Evolutionary conservation across 495 filamentous ascomycete species (phyloP).

Genomic region (Copromyces sp.): DNA sequence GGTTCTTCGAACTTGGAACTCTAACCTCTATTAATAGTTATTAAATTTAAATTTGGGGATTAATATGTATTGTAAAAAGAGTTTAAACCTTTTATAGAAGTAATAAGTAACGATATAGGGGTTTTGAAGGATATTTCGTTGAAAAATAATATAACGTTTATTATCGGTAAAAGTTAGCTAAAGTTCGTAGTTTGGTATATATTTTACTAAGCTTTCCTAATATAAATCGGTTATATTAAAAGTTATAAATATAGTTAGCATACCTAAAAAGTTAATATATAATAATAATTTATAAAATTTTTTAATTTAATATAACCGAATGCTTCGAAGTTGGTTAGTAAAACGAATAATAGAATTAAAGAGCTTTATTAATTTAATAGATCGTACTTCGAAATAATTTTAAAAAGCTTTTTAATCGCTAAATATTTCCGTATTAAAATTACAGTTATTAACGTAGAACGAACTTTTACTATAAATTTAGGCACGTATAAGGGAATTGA

Average conservation of each 20-base stretch:
- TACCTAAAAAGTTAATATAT: too few species aligned
- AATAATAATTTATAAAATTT: too few species aligned
- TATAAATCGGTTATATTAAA: not conserved
- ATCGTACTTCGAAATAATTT: too few species aligned
- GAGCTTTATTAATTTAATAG: too few species aligned
- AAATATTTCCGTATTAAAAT: too few species aligned
- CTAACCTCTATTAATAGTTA: not conserved
- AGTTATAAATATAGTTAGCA: not conserved
- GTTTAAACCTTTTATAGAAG: not conserved
- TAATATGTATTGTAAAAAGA: not conserved
- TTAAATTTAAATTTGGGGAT: not conserved
- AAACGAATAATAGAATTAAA: too few species aligned
- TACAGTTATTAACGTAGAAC: too few species aligned
- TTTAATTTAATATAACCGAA: too few species aligned
- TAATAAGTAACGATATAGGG: not conserved
- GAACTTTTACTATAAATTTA: too few species aligned
- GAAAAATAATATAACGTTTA: not conserved
- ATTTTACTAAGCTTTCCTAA: not conserved
- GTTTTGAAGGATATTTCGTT: not conserved
- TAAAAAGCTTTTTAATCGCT: too few species aligned
- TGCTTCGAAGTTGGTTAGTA: too few species aligned
- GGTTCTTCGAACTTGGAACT: not conserved
- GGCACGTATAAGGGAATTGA: too few species aligned
- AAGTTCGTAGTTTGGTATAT: not conserved
- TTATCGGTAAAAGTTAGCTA: not conserved